Percentiles rank a stretch among this genome's conserved stretches.
phyloP scores from a whole-genome alignment of 768 basidiomycete genomes.

The Cystofilobasidium bisporidii region DNA sequence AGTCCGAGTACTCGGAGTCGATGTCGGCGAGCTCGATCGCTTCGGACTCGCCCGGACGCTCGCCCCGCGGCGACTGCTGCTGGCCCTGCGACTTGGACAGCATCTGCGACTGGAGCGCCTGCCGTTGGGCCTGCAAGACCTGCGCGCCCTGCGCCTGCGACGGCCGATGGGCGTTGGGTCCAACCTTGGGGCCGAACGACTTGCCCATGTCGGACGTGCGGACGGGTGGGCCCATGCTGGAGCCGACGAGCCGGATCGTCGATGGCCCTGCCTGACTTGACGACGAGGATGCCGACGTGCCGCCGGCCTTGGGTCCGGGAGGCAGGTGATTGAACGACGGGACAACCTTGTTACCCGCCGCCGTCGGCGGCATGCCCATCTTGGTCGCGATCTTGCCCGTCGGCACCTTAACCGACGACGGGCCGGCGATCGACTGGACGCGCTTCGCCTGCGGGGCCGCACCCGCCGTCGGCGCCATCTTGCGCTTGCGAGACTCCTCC shows the following conservation, averaged over 20 bases:
- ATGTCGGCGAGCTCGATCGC: constrained; percentile 80
- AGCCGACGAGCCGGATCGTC: constrained; percentile 22
- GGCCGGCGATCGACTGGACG: constrained; percentile 2
- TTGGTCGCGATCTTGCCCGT: constrained; percentile 17
- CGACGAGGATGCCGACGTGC: background rate
- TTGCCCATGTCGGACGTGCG: constrained; percentile 25
- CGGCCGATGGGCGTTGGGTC: constrained; percentile 5
- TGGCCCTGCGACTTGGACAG: constrained; percentile 11
- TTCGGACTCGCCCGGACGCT: constrained; percentile 29
- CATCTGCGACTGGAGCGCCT: constrained; percentile 20
- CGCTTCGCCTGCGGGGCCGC: constrained; percentile 21
- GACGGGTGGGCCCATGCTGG: constrained; percentile 16
- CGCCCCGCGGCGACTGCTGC: constrained; percentile 3
- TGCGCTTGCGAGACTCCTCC: constrained; percentile 25
- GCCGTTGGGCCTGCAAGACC: constrained; percentile 22
- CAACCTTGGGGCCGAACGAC: constrained; percentile 14
- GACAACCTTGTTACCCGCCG: background rate
- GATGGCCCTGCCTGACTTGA: background rate
- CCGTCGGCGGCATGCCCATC: constrained; percentile 13
- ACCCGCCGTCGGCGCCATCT: constrained; percentile 4
- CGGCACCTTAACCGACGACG: constrained; percentile 6
- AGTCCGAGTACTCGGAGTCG: constrained; percentile 93
- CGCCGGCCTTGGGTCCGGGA: background rate
- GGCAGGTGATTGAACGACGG: constrained; percentile 27
- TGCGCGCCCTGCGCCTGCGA: constrained; percentile 21